A percentile compares a stretch with the other conserved stretches of the same genome.
Evolutionary conservation across 2,329 filamentous ascomycete species (phyloP).

Genomic region (Neonectria magnoliae): DNA sequence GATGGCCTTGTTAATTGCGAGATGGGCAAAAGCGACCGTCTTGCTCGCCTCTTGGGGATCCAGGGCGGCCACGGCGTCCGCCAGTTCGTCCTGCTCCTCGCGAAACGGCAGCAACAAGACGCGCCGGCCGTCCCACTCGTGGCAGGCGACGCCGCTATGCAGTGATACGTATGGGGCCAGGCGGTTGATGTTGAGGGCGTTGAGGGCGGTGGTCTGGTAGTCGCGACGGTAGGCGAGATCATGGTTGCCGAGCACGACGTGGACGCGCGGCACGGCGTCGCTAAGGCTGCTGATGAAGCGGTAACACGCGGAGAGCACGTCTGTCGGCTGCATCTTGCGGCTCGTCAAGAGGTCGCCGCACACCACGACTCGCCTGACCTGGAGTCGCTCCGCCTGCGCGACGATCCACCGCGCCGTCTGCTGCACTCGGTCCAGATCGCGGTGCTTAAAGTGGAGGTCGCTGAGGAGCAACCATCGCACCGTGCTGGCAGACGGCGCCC

Average conservation of each 20-base stretch:
- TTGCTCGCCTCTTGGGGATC: slow-evolving; percentile 16
- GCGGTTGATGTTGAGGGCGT: slow-evolving; percentile 30
- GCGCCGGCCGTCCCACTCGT: slow-evolving; percentile 33
- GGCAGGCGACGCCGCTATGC: slow-evolving; percentile 22
- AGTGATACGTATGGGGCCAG: slow-evolving; percentile 29
- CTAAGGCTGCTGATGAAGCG: slow-evolving; percentile 31
- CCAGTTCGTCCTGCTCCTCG: slow-evolving; percentile 34
- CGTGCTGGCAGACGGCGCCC: slow-evolving; percentile 1
- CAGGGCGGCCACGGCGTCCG: slow-evolving; percentile 26
- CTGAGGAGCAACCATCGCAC: slow-evolving; percentile 34
- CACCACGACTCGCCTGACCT: slow-evolving; percentile 27
- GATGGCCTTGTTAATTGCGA: slow-evolving; percentile 38
- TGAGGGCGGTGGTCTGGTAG: slow-evolving; percentile 36
- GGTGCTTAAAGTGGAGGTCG: slow-evolving; percentile 35
- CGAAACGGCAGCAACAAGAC: slow-evolving; percentile 36
- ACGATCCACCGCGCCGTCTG: slow-evolving; percentile 36
- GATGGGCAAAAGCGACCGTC: slow-evolving; percentile 37
- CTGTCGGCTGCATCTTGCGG: slow-evolving; percentile 28
- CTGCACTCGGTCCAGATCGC: slow-evolving; percentile 29
- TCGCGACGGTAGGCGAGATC: slow-evolving; percentile 39
- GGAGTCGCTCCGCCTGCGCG: slow-evolving; percentile 25
- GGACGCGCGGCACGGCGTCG: slow-evolving; percentile 27
- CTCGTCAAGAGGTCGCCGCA: slow-evolving; percentile 38
- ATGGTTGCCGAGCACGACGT: slow-evolving; percentile 40
- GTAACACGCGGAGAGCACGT: slow-evolving; percentile 34